These are phyloP conservation scores for Neurospora hispaniola DNA, from an alignment of 495 filamentous ascomycete genomes.

Conservation along the genomic window DNA sequence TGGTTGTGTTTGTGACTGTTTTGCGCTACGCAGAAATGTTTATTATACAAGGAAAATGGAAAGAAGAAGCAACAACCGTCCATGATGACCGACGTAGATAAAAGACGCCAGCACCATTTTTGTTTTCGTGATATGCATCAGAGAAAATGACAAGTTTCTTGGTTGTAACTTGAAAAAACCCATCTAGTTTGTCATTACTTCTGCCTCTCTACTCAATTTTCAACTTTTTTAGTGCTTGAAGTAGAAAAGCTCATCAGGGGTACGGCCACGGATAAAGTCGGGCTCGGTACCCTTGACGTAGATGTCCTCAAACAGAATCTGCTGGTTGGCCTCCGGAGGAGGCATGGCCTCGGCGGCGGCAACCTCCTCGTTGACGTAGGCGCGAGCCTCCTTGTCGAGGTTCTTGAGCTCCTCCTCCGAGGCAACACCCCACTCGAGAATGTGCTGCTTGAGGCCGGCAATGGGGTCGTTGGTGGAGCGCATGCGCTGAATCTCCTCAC, in stretches of 20 bases:
- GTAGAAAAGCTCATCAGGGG: slow-evolving; percentile 89
- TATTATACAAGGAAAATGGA: neutral
- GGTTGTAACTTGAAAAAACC: neutral
- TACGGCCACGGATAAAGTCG: slow-evolving; percentile 78
- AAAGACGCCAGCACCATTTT: neutral
- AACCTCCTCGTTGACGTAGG: slow-evolving; percentile 80
- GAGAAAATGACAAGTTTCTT: neutral
- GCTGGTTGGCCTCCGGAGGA: slow-evolving; percentile 58
- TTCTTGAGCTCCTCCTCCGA: slow-evolving; percentile 94
- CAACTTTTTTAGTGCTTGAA: slow-evolving; percentile 30
- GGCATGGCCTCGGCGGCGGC: slow-evolving; percentile 79
- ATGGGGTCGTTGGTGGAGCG: slow-evolving; percentile 97
- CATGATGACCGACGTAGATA: neutral
- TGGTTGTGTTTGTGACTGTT: neutral
- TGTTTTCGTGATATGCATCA: neutral
- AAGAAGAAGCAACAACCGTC: neutral
- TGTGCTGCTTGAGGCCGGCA: slow-evolving; percentile 93
- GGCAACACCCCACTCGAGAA: slow-evolving; percentile 87
- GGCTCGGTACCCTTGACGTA: slow-evolving; percentile 91
- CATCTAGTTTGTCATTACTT: neutral
- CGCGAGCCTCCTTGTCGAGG: slow-evolving; percentile 85
- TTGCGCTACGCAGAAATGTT: neutral
- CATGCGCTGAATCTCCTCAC: slow-evolving; percentile 99
- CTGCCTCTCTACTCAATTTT: neutral
- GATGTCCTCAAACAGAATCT: slow-evolving; percentile 92